These are phyloP conservation scores for Gossypium sturtianum DNA, from an alignment of 345 rosid genomes.

Conservation along the genomic window DNA sequence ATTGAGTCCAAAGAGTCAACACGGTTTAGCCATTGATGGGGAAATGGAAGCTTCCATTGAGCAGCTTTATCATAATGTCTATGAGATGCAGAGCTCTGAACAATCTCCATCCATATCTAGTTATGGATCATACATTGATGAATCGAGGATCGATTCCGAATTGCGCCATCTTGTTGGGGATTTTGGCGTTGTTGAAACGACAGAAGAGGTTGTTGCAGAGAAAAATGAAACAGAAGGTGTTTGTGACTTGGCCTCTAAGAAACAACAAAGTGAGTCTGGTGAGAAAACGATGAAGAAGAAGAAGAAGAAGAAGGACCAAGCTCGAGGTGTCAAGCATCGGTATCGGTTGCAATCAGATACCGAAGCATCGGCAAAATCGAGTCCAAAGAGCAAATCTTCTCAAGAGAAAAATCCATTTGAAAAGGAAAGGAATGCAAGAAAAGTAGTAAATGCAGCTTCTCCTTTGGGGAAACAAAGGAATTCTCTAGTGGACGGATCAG, in stretches of 20 bases:
- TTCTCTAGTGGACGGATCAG: conserved; percentile 24
- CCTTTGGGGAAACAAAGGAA: conserved; percentile 38
- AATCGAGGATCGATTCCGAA: conserved; percentile 13
- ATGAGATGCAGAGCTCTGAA: conserved; percentile 89
- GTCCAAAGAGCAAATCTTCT: conserved; percentile 31
- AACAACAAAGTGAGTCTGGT: conserved; percentile 21
- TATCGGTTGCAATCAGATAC: conserved; percentile 10
- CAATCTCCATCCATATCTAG: conserved; percentile 76
- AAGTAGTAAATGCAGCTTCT: conserved; percentile 19
- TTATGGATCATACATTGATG: conserved; percentile 73
- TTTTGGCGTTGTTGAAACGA: conserved; percentile 32
- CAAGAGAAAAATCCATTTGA: conserved; percentile 27
- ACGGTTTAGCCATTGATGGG: conserved; percentile 50
- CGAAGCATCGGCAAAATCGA: conserved; percentile 28
- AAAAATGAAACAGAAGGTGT: conserved; percentile 34
- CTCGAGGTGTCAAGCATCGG: conserved; percentile 21
- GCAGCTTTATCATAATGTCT: conserved; percentile 74
- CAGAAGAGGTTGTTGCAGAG: conserved; percentile 45
- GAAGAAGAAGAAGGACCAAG: conserved; percentile 18
- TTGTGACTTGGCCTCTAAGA: conserved; percentile 28
- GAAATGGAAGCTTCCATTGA: conserved; percentile 58
- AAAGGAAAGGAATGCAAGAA: conserved; percentile 32
- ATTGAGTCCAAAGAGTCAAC: conserved; percentile 28
- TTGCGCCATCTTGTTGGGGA: not conserved
- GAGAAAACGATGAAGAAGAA: conserved; percentile 22